Percentiles rank a stretch among this genome's conserved stretches.
These are phyloP conservation scores for Helenozyma rhizophorensis DNA, from an alignment of 805 yeast species.

Conservation along the genomic window DNA sequence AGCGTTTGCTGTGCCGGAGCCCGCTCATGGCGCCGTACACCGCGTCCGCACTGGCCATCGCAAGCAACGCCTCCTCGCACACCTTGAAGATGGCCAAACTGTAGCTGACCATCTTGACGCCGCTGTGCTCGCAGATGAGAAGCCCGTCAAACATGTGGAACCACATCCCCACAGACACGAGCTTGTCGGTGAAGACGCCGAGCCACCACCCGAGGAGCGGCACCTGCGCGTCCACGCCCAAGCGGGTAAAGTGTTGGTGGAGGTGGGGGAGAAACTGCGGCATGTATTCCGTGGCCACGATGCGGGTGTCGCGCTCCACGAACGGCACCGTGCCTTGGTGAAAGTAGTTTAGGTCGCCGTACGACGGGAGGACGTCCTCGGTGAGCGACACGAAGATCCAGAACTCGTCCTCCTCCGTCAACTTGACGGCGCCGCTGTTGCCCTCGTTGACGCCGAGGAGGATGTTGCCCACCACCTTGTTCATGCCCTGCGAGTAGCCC, in stretches of 20 bases:
- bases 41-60: slow-evolving; percentile 21
- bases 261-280: slow-evolving; percentile 37
- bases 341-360: slow-evolving; percentile 20
- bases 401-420: slow-evolving; percentile 45
- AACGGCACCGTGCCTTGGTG: slow-evolving; percentile 13
- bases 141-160: slow-evolving; percentile 50
- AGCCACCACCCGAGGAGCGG: slow-evolving; percentile 57
- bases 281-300: slow-evolving; percentile 29
- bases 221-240: slow-evolving; percentile 44
- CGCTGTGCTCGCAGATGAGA: slow-evolving; percentile 27
- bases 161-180: slow-evolving; percentile 48
- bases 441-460: slow-evolving; percentile 32
- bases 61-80: slow-evolving; percentile 28
- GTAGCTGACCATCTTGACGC: slow-evolving; percentile 29
- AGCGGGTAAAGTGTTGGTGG: slow-evolving; percentile 25
- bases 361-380: slow-evolving; percentile 46
- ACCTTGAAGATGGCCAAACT: slow-evolving; percentile 34
- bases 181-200: slow-evolving; percentile 46
- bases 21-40: slow-evolving; percentile 24
- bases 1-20: slow-evolving; percentile 15
- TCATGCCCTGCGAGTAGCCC: slow-evolving; percentile 63
- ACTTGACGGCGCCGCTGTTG: slow-evolving; percentile 4
- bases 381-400: slow-evolving; percentile 48
- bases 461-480: slow-evolving; percentile 51
- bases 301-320: slow-evolving; percentile 38